phyloP scores from a whole-genome alignment of 1,284 basidiomycete genomes.

The Pseudozyma thailandica region DNA sequence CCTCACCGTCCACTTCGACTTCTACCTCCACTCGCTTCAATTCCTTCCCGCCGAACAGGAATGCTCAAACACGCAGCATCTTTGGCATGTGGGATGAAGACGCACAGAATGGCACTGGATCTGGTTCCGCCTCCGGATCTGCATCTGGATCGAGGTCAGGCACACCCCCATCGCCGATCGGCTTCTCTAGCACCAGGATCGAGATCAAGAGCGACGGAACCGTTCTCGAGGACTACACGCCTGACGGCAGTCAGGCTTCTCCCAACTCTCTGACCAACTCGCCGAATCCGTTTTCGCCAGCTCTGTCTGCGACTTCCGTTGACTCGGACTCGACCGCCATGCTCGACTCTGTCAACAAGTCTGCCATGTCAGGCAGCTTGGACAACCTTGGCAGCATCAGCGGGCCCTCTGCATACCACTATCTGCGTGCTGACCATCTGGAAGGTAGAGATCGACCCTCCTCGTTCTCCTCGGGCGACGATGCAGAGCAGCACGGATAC shows the following conservation, averaged over 20 bases:
- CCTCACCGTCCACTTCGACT: too few relatives aligned
- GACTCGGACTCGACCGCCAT: constrained; percentile 57
- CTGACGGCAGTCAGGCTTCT: constrained; percentile 52
- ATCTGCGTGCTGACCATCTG: constrained; percentile 30
- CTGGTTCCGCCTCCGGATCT: constrained; percentile 34
- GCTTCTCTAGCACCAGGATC: constrained; percentile 22
- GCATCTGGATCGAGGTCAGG: constrained; percentile 21
- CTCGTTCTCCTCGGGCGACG: constrained; percentile 34
- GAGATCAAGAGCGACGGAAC: constrained; percentile 42
- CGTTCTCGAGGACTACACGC: constrained; percentile 53
- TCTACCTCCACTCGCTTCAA: constrained; percentile 43
- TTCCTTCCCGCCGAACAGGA: constrained; percentile 52
- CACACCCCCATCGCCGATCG: constrained; percentile 39
- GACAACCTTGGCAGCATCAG: constrained; percentile 27
- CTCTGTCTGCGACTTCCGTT: constrained; percentile 48
- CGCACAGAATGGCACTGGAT: constrained; percentile 17
- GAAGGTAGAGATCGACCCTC: constrained; percentile 24
- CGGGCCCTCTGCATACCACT: constrained; percentile 25
- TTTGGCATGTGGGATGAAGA: constrained; percentile 39
- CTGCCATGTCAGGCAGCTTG: constrained; percentile 23
- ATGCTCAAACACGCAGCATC: constrained; percentile 25
- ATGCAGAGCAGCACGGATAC: constrained; percentile 39
- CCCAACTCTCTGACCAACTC: constrained; percentile 54
- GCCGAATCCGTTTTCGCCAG: constrained; percentile 55
- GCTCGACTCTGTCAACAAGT: constrained; percentile 18